Evolutionary conservation across 2,329 filamentous ascomycete genomes (phyloP), one percentile per base, ranked within the genome.

Genomic region (Fusarium coicis): DNA sequence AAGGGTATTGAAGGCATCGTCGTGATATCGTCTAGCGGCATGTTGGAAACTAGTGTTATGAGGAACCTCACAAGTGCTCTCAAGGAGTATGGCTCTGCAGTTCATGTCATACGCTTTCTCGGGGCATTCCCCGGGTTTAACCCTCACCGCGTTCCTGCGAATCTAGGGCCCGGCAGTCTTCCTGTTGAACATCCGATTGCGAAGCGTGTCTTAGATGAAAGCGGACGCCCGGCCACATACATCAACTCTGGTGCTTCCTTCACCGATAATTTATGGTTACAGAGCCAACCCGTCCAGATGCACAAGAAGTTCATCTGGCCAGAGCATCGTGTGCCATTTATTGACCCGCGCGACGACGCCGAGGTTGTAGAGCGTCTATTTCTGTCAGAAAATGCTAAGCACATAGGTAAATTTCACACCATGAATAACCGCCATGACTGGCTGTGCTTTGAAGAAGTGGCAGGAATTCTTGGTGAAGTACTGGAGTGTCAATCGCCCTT

Each of bases 331-430:
- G 26, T 47, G 19, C 26, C 19, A 21, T 47, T 30, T 8, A 14
- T 47, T 2, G 44, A 47, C 26, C 26, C 44, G 2, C 44, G 9
- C 9, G 26, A 28, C 9, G 9, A 21, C 1, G 19, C 26, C 6
- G 26, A 47, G 12, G 44, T 30, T 5, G 26, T 26, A 0, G 44
- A 19, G 7, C 14, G 19, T 16, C 1, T 47, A 14, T 30, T 16
- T 4, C 14, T 30, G 1, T 30, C 19, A 8, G 26, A n/a, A 3
- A n/a, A 47, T n/a, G 2, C 10, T 2, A 30, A n/a, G 6, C 44
- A 47, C 0, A 6, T 47, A 11, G 26, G 10, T 0, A 14, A 9
- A n/a, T 47, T n/a, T 0, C 44, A 16, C 19, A 30, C 26, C 4
- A 30, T 30, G 19, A 47, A 47, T 21, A 47, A 47, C 10, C 19